Base-by-base conservation (phyloP, 345 rosid genomes). In the Reutealis trisperma region DNA sequence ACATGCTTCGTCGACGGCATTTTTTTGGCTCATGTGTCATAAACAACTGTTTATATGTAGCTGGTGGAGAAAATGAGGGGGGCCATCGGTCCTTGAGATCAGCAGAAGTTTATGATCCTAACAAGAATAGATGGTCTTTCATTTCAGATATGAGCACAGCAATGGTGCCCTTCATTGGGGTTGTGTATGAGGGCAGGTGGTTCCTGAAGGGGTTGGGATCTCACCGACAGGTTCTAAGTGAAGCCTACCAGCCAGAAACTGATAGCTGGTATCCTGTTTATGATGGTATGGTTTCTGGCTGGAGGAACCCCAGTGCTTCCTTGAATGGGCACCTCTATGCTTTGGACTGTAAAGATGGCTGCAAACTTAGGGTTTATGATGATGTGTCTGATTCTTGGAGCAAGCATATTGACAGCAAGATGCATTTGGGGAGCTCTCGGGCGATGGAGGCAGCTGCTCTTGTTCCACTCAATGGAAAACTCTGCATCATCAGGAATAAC, bases 11-110 rank as follows among this genome's bases (percentile, higher is more conserved):
- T 21, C 78, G 96, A 58, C 83, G 93, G 47, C 93, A 87, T 84
- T 84, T 88, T 70, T 91, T 91, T 58, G 96, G 93, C 62, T 91
- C 96, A 5, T 91, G 96, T 79, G 93, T 91, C 57, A 91, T 91
- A 73, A 91, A 91, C 81, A 91, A 91, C 72, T 86, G 96, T 80
- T 84, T 91, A 72, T 91, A 88, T 78, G 92, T 91, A 41, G 93
- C 92, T 25, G 96, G 96, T 8, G 93, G 96, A 44, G 96, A 91
- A 87, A 89, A 88, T 9, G 93, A 88, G 41, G 93, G 91, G 15
- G 88, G 79, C 42, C 93, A 89, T 71, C 90, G 91, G 30, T 84
- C 93, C 13, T 81, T 91, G 80, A 88, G 89, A 66, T 88, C 93
- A 10, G 92, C 92, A 0, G 96, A 91, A 78, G 90, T 91, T 60